Conservation (phyloP, 2,329 filamentous ascomycete genomes). For the Reticulascus tulasneorum region DNA sequence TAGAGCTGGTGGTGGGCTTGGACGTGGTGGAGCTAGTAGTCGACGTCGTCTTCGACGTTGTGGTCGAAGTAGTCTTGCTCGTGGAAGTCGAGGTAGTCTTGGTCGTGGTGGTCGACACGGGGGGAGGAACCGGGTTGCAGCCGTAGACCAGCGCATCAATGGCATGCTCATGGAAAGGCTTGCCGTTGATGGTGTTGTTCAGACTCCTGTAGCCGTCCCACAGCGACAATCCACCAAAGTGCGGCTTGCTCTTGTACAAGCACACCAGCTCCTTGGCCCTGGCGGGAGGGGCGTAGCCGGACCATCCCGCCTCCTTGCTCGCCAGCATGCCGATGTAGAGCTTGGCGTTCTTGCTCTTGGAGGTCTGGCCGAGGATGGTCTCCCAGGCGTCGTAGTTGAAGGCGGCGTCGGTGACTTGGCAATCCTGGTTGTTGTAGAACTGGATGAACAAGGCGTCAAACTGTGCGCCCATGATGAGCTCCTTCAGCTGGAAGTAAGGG, state of each 20-base stretch:
- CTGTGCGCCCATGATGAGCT: slow-evolving; percentile 33
- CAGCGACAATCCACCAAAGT: slow-evolving; percentile 43
- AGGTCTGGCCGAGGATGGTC: slow-evolving; percentile 24
- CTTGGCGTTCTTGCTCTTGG: slow-evolving; percentile 36
- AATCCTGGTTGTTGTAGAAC: slow-evolving; percentile 45
- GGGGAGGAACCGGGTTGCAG: slow-evolving; percentile 24
- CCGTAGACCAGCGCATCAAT: slow-evolving; percentile 33
- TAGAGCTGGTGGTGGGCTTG: slow-evolving; percentile 6
- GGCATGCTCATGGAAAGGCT: slow-evolving; percentile 32
- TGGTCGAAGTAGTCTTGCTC: slow-evolving; percentile 11
- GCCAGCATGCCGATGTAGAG: slow-evolving; percentile 42
- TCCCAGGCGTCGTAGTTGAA: slow-evolving; percentile 44
- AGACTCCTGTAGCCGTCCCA: slow-evolving; percentile 38
- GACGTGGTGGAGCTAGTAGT: slow-evolving; percentile 10
- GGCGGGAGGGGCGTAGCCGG: slow-evolving; percentile 30
- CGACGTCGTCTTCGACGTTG: slow-evolving; percentile 5
- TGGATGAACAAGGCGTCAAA: slow-evolving; percentile 43
- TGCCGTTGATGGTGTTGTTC: slow-evolving; percentile 25
- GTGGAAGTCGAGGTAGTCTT: slow-evolving; percentile 5
- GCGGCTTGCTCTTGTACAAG: slow-evolving; percentile 26
- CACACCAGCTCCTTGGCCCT: slow-evolving; percentile 34
- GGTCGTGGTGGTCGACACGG: slow-evolving; percentile 17
- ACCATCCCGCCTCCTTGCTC: slow-evolving; percentile 19
- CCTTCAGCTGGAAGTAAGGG: slow-evolving; percentile 26
- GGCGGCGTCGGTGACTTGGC: slow-evolving; percentile 25